A percentile compares a stretch with the other conserved stretches of the same genome.
phyloP scores from a whole-genome alignment of 257 asterid species.

The Petrea volubilis region DNA sequence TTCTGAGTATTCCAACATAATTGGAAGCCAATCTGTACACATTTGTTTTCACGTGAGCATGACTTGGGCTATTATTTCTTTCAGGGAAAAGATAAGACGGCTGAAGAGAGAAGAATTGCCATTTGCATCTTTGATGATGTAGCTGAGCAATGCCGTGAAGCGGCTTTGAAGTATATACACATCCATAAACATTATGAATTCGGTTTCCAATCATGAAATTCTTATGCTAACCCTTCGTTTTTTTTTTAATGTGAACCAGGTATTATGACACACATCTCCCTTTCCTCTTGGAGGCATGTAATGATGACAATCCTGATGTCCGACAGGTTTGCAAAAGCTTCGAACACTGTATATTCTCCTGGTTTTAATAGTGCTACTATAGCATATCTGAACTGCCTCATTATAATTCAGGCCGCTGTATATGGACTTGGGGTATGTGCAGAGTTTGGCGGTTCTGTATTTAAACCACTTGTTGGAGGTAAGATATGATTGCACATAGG shows the following conservation, averaged over 20 bases:
- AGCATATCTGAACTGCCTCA: conserved; percentile 23
- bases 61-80: conserved; percentile 12
- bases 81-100: conserved; percentile 73
- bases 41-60: neutral
- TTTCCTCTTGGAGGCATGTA: conserved; percentile 75
- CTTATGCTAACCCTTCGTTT: neutral
- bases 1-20: neutral
- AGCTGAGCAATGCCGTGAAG: conserved; percentile 70
- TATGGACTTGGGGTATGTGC: conserved; percentile 95
- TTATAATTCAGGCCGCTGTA: conserved; percentile 72
- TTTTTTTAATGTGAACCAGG: conserved; percentile 40
- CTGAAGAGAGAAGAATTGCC: conserved; percentile 76
- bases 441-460: conserved; percentile 70
- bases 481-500: conserved; percentile 17
- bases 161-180: conserved; percentile 54
- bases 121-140: conserved; percentile 79
- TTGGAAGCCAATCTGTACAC: neutral
- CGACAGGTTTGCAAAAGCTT: conserved; percentile 48
- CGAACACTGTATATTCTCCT: neutral
- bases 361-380: conserved; percentile 8
- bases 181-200: neutral
- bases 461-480: conserved; percentile 88
- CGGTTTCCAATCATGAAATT: neutral
- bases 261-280: conserved; percentile 69
- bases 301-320: conserved; percentile 68